Base-by-base conservation (phyloP, 164 flowering plant genomes). In the Brasenia schreberi region DNA sequence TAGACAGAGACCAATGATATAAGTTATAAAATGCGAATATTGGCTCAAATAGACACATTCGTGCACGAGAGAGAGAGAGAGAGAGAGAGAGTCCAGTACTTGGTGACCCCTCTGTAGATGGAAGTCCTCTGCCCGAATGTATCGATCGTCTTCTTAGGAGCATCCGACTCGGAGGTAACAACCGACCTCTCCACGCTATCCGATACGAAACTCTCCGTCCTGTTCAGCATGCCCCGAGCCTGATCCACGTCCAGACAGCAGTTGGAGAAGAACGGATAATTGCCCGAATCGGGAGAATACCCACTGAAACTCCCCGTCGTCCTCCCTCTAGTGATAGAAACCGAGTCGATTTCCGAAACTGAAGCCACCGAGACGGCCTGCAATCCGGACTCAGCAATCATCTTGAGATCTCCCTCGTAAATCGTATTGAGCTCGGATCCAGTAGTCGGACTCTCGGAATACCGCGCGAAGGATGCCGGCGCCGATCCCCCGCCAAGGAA, bases 41-140 rank as follows among this genome's bases (percentile, higher is more conserved):
- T 33, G 39, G 39, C 39, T 33, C 39, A 33, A 33, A 33, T 49
- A 3, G 56, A 9, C 56, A 49, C 0, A 49, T 9, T 5, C 12
- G 56, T 9, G 5, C 10, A 49, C 16, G 56, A 49, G 16, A 49
- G 16, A 5, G 56, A 49, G 56, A 49, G 56, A 49, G 16, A 14
- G 12, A 49, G 56, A 45, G 53, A 45, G 12, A 2, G 53, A 4
- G 6, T 0, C 16, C 16, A 33, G 4, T 49, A 92, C 98, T 92
- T 85, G 1, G 98, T 92, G 19, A 92, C 98, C 4, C 97, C 97
- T 76, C 96, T 75, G 83, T 89, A 92, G 68, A 89, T 82, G 0
- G 97, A 92, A 18, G 97, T 92, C 69, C 97, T 80, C 72, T 89
- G 97, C 17, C 96, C 96, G 68, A 89, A 89, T 18, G 90, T 83